Evolutionary conservation across 2,329 filamentous ascomycete genomes (phyloP).

Genomic region (Aspergillus unguis): DNA sequence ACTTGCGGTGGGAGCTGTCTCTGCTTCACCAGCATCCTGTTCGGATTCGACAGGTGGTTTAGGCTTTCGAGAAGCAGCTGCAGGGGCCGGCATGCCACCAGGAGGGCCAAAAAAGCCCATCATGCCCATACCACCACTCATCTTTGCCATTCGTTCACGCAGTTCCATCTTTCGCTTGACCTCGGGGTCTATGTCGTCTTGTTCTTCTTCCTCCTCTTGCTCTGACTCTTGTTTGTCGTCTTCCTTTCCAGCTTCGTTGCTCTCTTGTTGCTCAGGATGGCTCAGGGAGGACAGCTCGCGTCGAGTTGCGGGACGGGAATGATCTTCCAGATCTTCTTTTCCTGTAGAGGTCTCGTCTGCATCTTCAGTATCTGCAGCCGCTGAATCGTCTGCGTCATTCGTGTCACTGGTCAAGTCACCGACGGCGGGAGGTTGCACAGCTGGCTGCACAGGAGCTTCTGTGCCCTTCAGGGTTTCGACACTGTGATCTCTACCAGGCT

Average conservation of each 20-base stretch:
- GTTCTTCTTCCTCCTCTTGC: slow-evolving; percentile 70
- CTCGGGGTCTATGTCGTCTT: slow-evolving; percentile 85
- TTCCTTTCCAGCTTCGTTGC: slow-evolving; percentile 39
- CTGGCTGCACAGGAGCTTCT: slow-evolving; percentile 36
- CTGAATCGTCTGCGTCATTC: slow-evolving; percentile 65
- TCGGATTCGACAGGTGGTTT: slow-evolving; percentile 42
- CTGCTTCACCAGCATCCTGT: slow-evolving; percentile 30
- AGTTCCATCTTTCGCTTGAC: slow-evolving; percentile 80
- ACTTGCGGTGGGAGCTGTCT: slow-evolving; percentile 28
- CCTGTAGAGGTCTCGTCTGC: slow-evolving; percentile 62
- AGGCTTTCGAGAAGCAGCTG: slow-evolving; percentile 45
- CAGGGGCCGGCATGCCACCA: slow-evolving; percentile 53
- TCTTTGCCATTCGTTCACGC: slow-evolving; percentile 93
- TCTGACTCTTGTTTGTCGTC: slow-evolving; percentile 22
- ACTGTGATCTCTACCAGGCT: slow-evolving; percentile 36
- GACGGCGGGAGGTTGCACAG: slow-evolving; percentile 38
- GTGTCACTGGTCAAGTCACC: slow-evolving; percentile 59
- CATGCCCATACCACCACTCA: slow-evolving; percentile 98
- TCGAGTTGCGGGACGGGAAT: slow-evolving; percentile 18
- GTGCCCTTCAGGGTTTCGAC: slow-evolving; percentile 32
- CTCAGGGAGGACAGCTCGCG: slow-evolving; percentile 11
- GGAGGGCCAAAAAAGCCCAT: slow-evolving; percentile 83
- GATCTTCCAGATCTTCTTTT: slow-evolving; percentile 71
- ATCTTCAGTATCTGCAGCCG: slow-evolving; percentile 62
- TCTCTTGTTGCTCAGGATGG: slow-evolving; percentile 8